phyloP scores from a whole-genome alignment of 306 rosid species.

The Acacia acuminata region DNA sequence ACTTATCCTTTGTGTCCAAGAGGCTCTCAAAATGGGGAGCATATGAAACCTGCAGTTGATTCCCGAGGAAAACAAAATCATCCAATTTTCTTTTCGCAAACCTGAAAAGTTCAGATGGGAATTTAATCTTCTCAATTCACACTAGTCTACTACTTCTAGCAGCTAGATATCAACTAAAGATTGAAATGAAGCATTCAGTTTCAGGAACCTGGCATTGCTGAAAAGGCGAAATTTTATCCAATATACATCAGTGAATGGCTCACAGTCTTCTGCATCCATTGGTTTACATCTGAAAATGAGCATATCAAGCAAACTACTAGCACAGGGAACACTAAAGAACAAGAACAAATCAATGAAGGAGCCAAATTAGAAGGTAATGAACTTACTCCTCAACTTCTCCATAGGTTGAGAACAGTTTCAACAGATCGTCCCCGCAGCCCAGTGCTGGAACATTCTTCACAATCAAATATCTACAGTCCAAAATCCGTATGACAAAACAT shows the following conservation, averaged over 20 bases:
- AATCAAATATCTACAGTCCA: slow-evolving; percentile 66
- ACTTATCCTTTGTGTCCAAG: slow-evolving; percentile 71
- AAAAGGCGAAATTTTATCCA: slow-evolving; percentile 74
- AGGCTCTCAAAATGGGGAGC: slow-evolving; percentile 82
- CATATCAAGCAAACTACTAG: neutral
- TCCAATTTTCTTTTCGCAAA: slow-evolving; percentile 89
- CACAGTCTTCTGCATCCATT: slow-evolving; percentile 93
- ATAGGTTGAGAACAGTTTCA: slow-evolving; percentile 64
- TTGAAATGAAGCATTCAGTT: neutral
- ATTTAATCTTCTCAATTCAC: slow-evolving; percentile 27
- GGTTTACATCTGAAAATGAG: slow-evolving; percentile 66
- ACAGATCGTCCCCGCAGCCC: slow-evolving; percentile 83
- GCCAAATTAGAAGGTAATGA: neutral
- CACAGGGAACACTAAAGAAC: neutral
- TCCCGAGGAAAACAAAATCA: slow-evolving; percentile 81
- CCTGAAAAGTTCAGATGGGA: slow-evolving; percentile 46
- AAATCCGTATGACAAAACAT: neutral
- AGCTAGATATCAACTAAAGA: neutral
- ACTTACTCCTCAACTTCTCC: slow-evolving; percentile 83
- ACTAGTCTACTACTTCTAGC: neutral
- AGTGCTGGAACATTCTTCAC: slow-evolving; percentile 84
- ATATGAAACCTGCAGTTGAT: slow-evolving; percentile 68
- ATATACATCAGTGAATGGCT: slow-evolving; percentile 81
- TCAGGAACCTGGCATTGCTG: slow-evolving; percentile 76
- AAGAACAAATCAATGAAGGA: neutral